These are phyloP conservation scores for Flaveria ramosissima DNA, from an alignment of 129 eudicot genomes.

Conservation along the genomic window DNA sequence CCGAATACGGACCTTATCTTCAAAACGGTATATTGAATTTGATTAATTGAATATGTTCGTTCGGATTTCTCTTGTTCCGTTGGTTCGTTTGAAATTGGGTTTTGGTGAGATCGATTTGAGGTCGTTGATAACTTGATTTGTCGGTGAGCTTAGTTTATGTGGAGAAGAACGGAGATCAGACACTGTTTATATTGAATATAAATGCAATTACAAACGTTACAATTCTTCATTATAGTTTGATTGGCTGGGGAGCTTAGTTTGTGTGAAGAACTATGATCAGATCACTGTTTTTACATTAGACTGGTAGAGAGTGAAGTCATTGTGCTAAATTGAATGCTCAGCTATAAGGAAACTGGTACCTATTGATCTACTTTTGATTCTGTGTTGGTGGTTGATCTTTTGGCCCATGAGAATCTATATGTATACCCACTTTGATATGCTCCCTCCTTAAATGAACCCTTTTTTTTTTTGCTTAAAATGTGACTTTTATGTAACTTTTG, in stretches of 20 bases:
- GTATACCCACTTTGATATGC: neutral
- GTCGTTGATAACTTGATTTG: neutral
- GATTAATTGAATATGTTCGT: neutral
- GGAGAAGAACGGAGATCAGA: neutral
- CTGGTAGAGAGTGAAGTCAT: slow-evolving; percentile 18
- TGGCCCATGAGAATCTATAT: neutral
- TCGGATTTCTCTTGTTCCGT: neutral
- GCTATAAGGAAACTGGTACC: slow-evolving; percentile 3
- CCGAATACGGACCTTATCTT: slow-evolving; percentile 94
- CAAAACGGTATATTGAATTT: slow-evolving; percentile 67
- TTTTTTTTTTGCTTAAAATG: neutral
- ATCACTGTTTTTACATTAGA: neutral
- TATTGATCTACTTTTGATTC: neutral
- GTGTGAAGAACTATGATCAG: neutral
- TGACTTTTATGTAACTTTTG: neutral
- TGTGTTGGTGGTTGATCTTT: slow-evolving; percentile 22
- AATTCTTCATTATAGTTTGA: neutral
- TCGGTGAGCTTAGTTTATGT: neutral
- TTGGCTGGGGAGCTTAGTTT: slow-evolving; percentile 19
- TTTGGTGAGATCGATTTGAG: neutral
- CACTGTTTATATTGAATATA: neutral
- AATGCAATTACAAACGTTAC: neutral
- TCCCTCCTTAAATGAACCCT: neutral
- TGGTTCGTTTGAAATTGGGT: neutral
- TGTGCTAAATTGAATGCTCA: slow-evolving; percentile 12